These are phyloP conservation scores for Termitomyces sp. DNA, from an alignment of 768 basidiomycete species.

Conservation along the genomic window DNA sequence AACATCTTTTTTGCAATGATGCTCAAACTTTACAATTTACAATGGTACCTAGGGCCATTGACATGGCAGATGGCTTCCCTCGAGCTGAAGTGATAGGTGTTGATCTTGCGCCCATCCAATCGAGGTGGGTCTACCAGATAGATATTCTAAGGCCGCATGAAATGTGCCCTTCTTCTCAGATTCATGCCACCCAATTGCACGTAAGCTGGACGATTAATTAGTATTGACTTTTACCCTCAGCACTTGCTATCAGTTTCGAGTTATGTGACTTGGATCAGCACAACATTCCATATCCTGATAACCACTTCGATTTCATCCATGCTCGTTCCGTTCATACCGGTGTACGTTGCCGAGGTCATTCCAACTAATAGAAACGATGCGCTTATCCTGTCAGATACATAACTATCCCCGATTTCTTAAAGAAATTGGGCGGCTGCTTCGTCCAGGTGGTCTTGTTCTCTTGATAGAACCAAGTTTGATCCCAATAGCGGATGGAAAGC, in stretches of 20 bases:
- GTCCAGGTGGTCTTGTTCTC: conserved; percentile 66
- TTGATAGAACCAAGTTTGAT: conserved; percentile 57
- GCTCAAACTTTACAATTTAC: background rate
- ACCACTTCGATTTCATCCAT: conserved; percentile 64
- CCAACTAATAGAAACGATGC: background rate
- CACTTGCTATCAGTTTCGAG: conserved; percentile 47
- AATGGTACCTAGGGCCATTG: conserved; percentile 51
- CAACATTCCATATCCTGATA: conserved; percentile 58
- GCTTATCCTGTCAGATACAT: background rate
- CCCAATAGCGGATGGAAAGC: conserved; percentile 43
- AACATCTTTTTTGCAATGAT: background rate
- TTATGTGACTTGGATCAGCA: conserved; percentile 61
- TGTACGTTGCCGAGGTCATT: conserved; percentile 29
- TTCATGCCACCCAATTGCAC: background rate
- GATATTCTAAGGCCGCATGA: background rate
- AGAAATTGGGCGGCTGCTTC: conserved; percentile 61
- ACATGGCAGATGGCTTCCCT: conserved; percentile 71
- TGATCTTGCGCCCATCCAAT: conserved; percentile 71
- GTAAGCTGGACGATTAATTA: background rate
- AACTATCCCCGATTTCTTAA: conserved; percentile 23
- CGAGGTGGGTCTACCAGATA: conserved; percentile 38
- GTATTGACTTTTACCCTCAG: background rate
- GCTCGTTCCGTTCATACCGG: conserved; percentile 66
- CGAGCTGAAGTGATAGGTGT: conserved; percentile 61
- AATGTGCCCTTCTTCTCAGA: background rate